These are phyloP conservation scores for Boletus mariae DNA, from an alignment of 1,284 basidiomycete genomes.

Conservation along the genomic window DNA sequence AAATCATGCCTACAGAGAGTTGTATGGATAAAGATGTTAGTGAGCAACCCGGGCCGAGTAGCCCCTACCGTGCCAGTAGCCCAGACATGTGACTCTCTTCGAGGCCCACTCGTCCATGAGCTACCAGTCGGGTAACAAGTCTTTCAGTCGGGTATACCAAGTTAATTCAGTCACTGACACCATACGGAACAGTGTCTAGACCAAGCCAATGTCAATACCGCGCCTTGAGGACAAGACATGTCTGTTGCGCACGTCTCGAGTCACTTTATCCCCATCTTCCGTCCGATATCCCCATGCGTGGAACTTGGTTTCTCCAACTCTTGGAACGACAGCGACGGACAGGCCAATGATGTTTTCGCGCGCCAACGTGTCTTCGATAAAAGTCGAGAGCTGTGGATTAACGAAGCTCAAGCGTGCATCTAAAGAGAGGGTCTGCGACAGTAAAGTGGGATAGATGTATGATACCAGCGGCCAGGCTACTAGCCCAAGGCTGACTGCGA, in stretches of 20 bases:
- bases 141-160: slow-evolving; percentile 36
- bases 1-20: slow-evolving; percentile 32
- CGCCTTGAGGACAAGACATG: too few relatives aligned
- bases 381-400: slow-evolving; percentile 15
- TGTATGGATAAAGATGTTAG: neutral
- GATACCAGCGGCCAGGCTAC: slow-evolving; percentile 8
- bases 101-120: slow-evolving; percentile 36
- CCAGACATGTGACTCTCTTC: slow-evolving; percentile 38
- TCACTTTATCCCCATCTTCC: slow-evolving; percentile 21
- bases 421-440: neutral
- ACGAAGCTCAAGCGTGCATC: slow-evolving; percentile 5
- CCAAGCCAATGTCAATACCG: neutral
- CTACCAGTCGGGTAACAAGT: slow-evolving; percentile 38
- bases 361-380: slow-evolving; percentile 17
- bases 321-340: slow-evolving; percentile 20
- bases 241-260: slow-evolving; percentile 15
- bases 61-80: slow-evolving; percentile 28
- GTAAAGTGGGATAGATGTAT: slow-evolving; percentile 1
- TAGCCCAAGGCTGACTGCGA: slow-evolving; percentile 12
- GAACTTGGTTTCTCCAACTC: slow-evolving; percentile 18
- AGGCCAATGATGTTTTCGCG: slow-evolving; percentile 24
- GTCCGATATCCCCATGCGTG: slow-evolving; percentile 24
- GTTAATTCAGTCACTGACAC: slow-evolving; percentile 31
- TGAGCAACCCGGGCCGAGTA: neutral
- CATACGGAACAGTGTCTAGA: slow-evolving; percentile 38